Evolutionary conservation across 2,329 filamentous ascomycete species (phyloP).

Genomic region (Waltergamsia citrina): DNA sequence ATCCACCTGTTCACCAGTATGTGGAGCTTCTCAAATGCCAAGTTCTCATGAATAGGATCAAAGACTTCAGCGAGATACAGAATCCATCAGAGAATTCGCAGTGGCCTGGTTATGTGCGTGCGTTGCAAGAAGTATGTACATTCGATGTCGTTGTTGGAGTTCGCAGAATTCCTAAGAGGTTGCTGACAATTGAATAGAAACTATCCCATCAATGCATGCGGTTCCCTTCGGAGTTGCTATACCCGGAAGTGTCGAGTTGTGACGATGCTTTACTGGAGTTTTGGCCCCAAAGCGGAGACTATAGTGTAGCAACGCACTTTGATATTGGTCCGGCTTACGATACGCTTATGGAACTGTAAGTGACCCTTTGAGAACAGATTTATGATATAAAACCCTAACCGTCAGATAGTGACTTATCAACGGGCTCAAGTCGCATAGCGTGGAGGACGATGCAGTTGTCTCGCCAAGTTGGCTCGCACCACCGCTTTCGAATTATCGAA

Average conservation of each 20-base stretch:
- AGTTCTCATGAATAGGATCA: neutral
- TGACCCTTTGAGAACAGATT: neutral
- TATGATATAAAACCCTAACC: neutral
- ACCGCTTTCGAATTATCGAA: neutral
- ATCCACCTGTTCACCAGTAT: neutral
- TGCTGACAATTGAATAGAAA: neutral
- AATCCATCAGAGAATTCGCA: neutral
- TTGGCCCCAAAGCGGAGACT: too few species aligned
- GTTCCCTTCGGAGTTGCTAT: too few species aligned
- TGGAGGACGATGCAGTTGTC: neutral
- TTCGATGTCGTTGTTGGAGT: too few species aligned
- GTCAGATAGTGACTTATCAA: neutral
- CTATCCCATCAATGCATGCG: too few species aligned
- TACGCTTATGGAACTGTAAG: too few species aligned
- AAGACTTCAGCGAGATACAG: neutral
- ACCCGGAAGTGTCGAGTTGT: too few species aligned
- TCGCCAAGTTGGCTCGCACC: neutral
- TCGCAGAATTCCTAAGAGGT: too few species aligned
- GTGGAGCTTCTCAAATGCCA: constrained; percentile 1
- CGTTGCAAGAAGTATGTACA: neutral
- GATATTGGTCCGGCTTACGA: too few species aligned
- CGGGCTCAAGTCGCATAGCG: neutral
- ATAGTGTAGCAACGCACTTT: too few species aligned
- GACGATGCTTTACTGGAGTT: too few species aligned
- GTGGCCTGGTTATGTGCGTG: constrained; percentile 1